phyloP scores from a whole-genome alignment of 306 rosid genomes.

The Leucaena leucocephala region DNA sequence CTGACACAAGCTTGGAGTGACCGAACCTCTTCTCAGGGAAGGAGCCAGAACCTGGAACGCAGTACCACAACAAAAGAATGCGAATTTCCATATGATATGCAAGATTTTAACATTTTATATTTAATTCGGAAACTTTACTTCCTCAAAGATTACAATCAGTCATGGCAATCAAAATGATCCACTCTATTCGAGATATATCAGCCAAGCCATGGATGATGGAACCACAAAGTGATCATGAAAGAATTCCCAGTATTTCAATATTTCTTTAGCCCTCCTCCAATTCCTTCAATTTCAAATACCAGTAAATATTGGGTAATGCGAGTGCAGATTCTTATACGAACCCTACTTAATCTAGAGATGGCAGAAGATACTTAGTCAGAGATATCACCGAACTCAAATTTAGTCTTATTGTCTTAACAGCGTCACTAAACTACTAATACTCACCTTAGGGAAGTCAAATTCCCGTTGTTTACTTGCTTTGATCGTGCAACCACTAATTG shows the following conservation, averaged over 20 bases:
- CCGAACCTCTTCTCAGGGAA: not conserved
- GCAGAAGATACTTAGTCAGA: constrained; percentile 6
- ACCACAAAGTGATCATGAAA: not conserved
- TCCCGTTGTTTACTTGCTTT: constrained; percentile 44
- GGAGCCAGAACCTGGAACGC: not conserved
- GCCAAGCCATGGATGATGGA: not conserved
- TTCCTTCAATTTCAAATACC: not conserved
- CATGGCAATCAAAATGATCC: not conserved
- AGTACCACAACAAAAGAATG: not conserved
- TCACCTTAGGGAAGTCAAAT: constrained; percentile 61
- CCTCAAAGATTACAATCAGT: not conserved
- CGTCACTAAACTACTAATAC: constrained; percentile 32
- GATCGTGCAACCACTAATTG: constrained; percentile 55
- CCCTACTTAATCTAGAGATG: not conserved
- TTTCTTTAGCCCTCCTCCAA: constrained; percentile 9
- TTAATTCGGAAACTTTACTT: constrained; percentile 6
- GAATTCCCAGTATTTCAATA: constrained; percentile 17
- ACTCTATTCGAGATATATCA: not conserved
- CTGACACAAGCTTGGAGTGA: constrained; percentile 5
- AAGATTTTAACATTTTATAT: not conserved
- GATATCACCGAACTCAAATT: constrained; percentile 24
- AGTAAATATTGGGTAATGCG: not conserved
- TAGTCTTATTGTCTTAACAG: not conserved
- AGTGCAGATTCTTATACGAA: not conserved
- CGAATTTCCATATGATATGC: not conserved